Conservation (phyloP, 352 stramenopile genomes). For the Globisporangium recalcitrans region DNA sequence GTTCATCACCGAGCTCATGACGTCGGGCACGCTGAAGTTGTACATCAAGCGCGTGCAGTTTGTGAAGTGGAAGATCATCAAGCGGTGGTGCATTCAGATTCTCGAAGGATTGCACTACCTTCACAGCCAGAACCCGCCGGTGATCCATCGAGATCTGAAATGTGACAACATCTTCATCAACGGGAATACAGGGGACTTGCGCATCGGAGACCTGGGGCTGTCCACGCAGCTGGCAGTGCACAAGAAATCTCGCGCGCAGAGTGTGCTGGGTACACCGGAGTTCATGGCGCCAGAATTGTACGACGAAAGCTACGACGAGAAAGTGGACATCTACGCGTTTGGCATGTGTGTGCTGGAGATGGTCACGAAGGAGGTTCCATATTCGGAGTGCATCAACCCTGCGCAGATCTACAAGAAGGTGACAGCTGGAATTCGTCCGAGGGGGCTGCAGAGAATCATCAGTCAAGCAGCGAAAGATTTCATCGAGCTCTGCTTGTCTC, state of each 20-base stretch:
- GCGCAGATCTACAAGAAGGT: constrained; percentile 92
- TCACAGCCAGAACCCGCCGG: constrained; percentile 84
- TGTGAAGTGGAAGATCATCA: constrained; percentile 98
- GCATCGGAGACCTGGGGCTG: constrained; percentile 96
- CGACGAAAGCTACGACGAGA: constrained; percentile 97
- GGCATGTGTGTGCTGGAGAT: constrained; percentile 99
- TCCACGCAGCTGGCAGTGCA: constrained; percentile 77
- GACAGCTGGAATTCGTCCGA: constrained; percentile 74
- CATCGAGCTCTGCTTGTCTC: constrained; percentile 79
- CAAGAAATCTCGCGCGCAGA: constrained; percentile 78
- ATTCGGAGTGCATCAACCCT: constrained; percentile 93
- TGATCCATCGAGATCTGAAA: constrained; percentile 93
- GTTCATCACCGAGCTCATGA: constrained; percentile 99
- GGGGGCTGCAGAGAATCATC: constrained; percentile 64
- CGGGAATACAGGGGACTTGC: constrained; percentile 95
- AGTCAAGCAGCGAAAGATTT: constrained; percentile 74
- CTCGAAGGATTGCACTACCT: constrained; percentile 93
- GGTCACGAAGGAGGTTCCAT: constrained; percentile 98
- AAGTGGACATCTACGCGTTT: constrained; percentile 97
- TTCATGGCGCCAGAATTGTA: constrained; percentile 99
- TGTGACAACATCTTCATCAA: constrained; percentile 99
- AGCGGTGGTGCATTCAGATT: constrained; percentile 97
- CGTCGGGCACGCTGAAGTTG: constrained; percentile 91
- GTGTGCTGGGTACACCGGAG: constrained; percentile 97
- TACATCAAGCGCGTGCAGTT: constrained; percentile 98